Evolutionary conservation across 2,329 filamentous ascomycete genomes (phyloP).

Genomic region (Arthrobotrys sphaeroides): DNA sequence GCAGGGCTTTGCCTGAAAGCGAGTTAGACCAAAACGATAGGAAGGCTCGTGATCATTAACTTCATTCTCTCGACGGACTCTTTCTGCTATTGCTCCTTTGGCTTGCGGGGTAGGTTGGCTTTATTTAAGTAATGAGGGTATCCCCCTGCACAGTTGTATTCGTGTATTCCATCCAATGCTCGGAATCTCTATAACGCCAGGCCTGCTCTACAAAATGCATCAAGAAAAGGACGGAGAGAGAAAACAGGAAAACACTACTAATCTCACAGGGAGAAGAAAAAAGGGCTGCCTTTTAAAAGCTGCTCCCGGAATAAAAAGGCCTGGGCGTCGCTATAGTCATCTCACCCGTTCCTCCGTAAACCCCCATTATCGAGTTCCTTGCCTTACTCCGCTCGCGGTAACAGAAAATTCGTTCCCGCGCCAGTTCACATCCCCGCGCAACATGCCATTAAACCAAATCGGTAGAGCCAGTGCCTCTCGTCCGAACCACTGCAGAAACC

Average conservation of each 20-base stretch:
- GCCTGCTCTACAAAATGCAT: slow-evolving; percentile 5
- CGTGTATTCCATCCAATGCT: slow-evolving; percentile 7
- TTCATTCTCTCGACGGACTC: neutral
- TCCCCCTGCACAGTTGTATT: slow-evolving; percentile 9
- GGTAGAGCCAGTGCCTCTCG: slow-evolving; percentile 84
- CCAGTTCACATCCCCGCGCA: slow-evolving; percentile 90
- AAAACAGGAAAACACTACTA: neutral
- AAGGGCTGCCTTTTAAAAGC: neutral
- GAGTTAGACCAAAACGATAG: neutral
- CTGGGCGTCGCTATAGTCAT: neutral
- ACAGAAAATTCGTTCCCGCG: slow-evolving; percentile 66
- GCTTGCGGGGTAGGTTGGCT: neutral
- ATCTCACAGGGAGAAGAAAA: neutral
- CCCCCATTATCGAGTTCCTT: slow-evolving; percentile 9
- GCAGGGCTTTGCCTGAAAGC: neutral
- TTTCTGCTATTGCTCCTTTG: neutral
- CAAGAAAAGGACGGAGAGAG: neutral
- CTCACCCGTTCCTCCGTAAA: slow-evolving; percentile 20
- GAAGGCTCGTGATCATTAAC: slow-evolving; percentile 6
- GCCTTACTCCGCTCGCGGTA: slow-evolving; percentile 38
- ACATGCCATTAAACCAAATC: slow-evolving; percentile 89
- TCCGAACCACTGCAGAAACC: slow-evolving; percentile 84
- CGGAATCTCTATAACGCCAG: slow-evolving; percentile 6
- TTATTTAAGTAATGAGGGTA: neutral
- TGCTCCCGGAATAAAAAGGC: too few species aligned